Percentiles rank a stretch among this genome's conserved stretches.
Conservation (phyloP, 805 yeast species). For the Saturnispora hagleri region DNA sequence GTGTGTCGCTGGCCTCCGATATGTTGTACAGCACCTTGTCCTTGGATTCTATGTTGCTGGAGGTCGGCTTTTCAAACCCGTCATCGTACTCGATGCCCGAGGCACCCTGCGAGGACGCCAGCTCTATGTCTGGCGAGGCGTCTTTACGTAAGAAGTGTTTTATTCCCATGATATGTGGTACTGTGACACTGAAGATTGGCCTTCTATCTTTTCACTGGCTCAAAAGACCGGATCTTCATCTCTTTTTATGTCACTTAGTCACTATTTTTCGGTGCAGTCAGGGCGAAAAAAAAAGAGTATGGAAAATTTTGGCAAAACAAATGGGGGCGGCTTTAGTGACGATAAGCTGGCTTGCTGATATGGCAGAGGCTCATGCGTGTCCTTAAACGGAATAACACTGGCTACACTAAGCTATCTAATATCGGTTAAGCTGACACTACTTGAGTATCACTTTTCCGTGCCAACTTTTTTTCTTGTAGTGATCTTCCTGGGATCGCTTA, state of each 20-base stretch:
- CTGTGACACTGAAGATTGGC: neutral
- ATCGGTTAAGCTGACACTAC: neutral
- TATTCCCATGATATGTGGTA: neutral
- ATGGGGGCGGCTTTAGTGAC: neutral
- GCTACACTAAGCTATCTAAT: neutral
- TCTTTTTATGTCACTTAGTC: neutral
- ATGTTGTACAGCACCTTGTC: neutral
- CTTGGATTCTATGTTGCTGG: neutral
- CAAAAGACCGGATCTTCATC: neutral
- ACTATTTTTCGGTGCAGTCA: neutral
- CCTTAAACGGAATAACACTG: too few relatives aligned
- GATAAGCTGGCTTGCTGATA: neutral
- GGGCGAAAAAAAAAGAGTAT: neutral
- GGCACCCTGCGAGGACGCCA: neutral
- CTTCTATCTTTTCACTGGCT: neutral
- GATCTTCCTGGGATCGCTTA: neutral
- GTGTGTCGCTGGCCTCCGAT: neutral
- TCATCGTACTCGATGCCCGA: neutral
- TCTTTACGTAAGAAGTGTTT: neutral
- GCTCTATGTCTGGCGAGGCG: neutral
- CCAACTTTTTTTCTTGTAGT: too few relatives aligned
- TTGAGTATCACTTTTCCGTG: too few relatives aligned
- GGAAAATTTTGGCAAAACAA: neutral
- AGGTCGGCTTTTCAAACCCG: neutral
- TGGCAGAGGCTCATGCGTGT: too few relatives aligned